These are phyloP conservation scores for Setaria italica DNA, from an alignment of 202 grass and related monocot genomes.

Conservation along the genomic window DNA sequence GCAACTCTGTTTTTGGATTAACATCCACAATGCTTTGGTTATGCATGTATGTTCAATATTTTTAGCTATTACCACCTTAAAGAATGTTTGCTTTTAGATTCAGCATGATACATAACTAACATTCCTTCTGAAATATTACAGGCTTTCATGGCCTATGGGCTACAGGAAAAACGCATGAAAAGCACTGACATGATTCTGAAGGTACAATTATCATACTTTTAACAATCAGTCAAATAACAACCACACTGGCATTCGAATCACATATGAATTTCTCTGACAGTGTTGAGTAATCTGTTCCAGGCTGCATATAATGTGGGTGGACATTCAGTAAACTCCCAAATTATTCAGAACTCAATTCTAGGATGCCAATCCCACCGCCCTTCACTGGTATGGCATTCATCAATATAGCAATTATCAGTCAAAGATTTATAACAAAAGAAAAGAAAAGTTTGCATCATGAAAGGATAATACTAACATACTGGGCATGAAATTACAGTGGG, in stretches of 20 bases:
- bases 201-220: slow-evolving; percentile 50
- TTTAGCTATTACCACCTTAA: slow-evolving; percentile 8
- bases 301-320: slow-evolving; percentile 94
- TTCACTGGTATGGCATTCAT: slow-evolving; percentile 63
- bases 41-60: slow-evolving; percentile 82
- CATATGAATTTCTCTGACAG: slow-evolving; percentile 25
- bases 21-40: slow-evolving; percentile 97
- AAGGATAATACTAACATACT: slow-evolving; percentile 42
- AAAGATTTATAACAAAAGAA: neutral
- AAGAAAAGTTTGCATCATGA: neutral
- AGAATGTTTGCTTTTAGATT: slow-evolving; percentile 28
- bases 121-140: slow-evolving; percentile 51
- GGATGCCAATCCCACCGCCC: slow-evolving; percentile 91
- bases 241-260: neutral
- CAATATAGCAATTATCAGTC: slow-evolving; percentile 21
- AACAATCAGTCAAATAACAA: neutral
- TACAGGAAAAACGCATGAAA: slow-evolving; percentile 88
- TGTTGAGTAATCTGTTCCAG: slow-evolving; percentile 55
- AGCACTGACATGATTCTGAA: slow-evolving; percentile 83
- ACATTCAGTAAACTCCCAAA: slow-evolving; percentile 80
- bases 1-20: slow-evolving; percentile 94
- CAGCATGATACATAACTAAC: slow-evolving; percentile 35
- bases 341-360: slow-evolving; percentile 89
- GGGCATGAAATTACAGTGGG: slow-evolving; percentile 57
- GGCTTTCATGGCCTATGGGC: slow-evolving; percentile 96